phyloP scores from a whole-genome alignment of 2,329 filamentous ascomycete species.

The Oidium heveae region DNA sequence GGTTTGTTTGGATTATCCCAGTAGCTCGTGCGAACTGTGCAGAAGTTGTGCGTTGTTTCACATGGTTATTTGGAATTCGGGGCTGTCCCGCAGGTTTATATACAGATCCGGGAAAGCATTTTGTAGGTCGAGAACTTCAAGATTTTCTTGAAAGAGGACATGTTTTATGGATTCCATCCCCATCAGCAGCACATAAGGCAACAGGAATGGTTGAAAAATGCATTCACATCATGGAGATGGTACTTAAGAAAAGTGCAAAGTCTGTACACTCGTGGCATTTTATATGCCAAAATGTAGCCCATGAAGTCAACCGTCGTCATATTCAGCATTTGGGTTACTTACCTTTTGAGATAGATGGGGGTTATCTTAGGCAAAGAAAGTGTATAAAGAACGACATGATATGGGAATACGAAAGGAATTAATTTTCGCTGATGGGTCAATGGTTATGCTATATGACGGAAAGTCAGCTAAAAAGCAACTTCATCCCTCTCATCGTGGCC shows the following conservation, averaged over 20 bases:
- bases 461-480: no score
- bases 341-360: no score
- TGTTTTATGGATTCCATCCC: background rate
- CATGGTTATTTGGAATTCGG: background rate
- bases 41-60: background rate
- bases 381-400: no score
- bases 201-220: slow-evolving; percentile 1
- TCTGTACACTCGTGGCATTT: background rate
- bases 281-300: background rate
- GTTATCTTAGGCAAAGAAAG: no score
- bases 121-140: background rate
- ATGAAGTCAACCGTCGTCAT: background rate
- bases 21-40: background rate
- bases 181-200: background rate
- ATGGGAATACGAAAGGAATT: no score
- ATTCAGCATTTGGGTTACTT: background rate
- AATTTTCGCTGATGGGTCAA: no score
- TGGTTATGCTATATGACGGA: no score
- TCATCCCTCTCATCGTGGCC: no score
- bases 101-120: background rate
- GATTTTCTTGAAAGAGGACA: background rate
- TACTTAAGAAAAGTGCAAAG: background rate
- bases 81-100: background rate
- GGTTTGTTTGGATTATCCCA: slow-evolving; percentile 1
- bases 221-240: background rate